Evolutionary conservation across 257 asterid species (phyloP), one percentile per base, ranked within the genome.

Genomic region (Sherardia arvensis): DNA sequence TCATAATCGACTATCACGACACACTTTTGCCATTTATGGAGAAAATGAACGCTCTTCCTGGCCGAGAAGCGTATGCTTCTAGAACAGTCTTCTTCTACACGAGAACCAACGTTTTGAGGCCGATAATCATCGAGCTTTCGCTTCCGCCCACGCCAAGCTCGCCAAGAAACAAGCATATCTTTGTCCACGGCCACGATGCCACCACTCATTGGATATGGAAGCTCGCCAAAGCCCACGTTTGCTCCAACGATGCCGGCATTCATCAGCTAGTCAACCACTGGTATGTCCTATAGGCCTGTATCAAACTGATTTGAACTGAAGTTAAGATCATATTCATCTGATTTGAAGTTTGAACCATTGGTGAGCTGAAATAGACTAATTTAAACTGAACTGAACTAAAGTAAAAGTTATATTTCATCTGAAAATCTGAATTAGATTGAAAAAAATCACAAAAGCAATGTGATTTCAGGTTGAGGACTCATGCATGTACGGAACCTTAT

Each of bases 191-290:
- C 4, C 83, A 85, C 25, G 85, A 81, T 36, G 95, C 97, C 7
- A 90, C 96, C 0, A 62, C 79, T 69, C 78, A 77, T 69, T 86
- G 97, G 95, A 67, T 84, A 20, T 86, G 97, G 95, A 85, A 84
- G 72, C 88, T 80, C 61, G 96, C 98, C 59, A 92, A 89, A 79
- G 95, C 96, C 8, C 94, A 92, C 26, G 98, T 89, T 68, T 85
- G 87, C 76, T 84, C 95, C 69, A 87, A 86, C 11, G 98, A 92
- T 76, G 88, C 97, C 2, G 98, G 98, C 25, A 65, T 86, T 62
- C 98, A 92, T 74, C 98, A 92, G 69, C 83, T 89, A 33, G 87
- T 89, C 53, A 87, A 84, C 81, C 98, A 92, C 82, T 92, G 97
- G 97, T 90, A 80, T 8, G 83, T 51, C 80, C 5, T 9, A 12